Base-by-base conservation (phyloP, 2,329 filamentous ascomycete species). In the Xylariales sp. region DNA sequence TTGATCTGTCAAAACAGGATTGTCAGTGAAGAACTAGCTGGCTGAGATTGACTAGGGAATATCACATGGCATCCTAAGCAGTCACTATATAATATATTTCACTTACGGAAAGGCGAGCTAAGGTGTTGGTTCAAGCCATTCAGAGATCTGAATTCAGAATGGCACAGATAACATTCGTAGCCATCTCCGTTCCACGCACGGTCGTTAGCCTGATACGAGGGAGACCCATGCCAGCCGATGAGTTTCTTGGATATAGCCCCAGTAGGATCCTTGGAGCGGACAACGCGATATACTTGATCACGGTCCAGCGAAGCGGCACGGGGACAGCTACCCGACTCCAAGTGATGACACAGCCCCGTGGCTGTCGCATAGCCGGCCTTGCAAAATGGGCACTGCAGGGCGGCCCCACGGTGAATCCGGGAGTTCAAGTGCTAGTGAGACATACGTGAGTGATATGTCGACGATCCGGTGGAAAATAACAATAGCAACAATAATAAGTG, bases 1-100 rank as follows among this genome's bases (percentile, higher is more conserved):
- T 29, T 47, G 46, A 32, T 48, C 44, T 47, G 28, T 29, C 13
- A n/a, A n/a, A n/a, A n/a, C n/a, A n/a, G n/a, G n/a, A n/a, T n/a
- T n/a, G n/a, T n/a, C n/a, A n/a, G n/a, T n/a, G n/a, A n/a, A n/a
- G n/a, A n/a, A n/a, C n/a, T n/a, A n/a, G n/a, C n/a, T n/a, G n/a
- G n/a, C n/a, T n/a, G n/a, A n/a, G n/a, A n/a, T n/a, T n/a, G n/a
- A n/a, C n/a, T n/a, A n/a, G n/a, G n/a, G n/a, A n/a, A n/a, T n/a
- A n/a, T n/a, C n/a, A n/a, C n/a, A n/a, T n/a, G n/a, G n/a, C n/a
- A n/a, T n/a, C n/a, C n/a, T n/a, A n/a, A n/a, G n/a, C n/a, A n/a
- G n/a, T n/a, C n/a, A n/a, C n/a, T n/a, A n/a, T n/a, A n/a, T n/a
- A n/a, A n/a, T n/a, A n/a, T n/a, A n/a, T n/a, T n/a, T n/a, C n/a